Evolutionary conservation across 2,329 filamentous ascomycete species (phyloP), one percentile per base, ranked within the genome.

Genomic region (Penicillium sp.): DNA sequence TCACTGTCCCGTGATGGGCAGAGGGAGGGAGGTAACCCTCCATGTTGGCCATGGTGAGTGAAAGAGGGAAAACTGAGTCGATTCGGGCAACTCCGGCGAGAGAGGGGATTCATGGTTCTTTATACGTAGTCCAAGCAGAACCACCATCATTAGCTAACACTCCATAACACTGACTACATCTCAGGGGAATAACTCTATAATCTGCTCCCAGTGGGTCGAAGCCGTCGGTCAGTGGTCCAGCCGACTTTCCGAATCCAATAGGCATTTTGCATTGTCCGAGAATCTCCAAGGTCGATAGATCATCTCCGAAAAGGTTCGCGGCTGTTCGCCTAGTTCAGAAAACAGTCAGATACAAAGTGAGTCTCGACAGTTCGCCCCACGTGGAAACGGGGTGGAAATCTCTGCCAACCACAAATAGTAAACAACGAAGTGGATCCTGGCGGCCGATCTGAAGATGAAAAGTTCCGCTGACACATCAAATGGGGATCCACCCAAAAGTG

Each of bases 381-480:
- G 45, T 45, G 42, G 16, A 18, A 45, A 33, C 36, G 18, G 40
- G 45, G n/a, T 43, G 48, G 21, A 55, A 58, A 52, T 58, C 23
- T 58, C 46, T 51, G 47, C 45, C 40, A 55, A 52, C 49, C 46
- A 36, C 24, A 55, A 8, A 37, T 13, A 9, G 44, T 52, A 33
- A 43, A 52, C 36, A 8, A 42, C 5, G 11, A 23, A 24, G 37
- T 42, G 37, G 37, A 42, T 9, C 19, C 29, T 13, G 23, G 39
- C 31, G 24, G 43, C 45, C 23, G 52, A 55, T 42, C 52, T 39
- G 19, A 28, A 50, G 33, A n/a, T 16, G 11, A 36, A 36, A 47
- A 21, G 21, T 52, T 55, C 53, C 53, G 53, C 53, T 55, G 48
- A 55, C 48, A 48, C 37, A 55, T 28, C n/a, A 28, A n/a, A n/a